phyloP scores from a whole-genome alignment of 345 rosid genomes.

The Melaleuca quinquenervia region DNA sequence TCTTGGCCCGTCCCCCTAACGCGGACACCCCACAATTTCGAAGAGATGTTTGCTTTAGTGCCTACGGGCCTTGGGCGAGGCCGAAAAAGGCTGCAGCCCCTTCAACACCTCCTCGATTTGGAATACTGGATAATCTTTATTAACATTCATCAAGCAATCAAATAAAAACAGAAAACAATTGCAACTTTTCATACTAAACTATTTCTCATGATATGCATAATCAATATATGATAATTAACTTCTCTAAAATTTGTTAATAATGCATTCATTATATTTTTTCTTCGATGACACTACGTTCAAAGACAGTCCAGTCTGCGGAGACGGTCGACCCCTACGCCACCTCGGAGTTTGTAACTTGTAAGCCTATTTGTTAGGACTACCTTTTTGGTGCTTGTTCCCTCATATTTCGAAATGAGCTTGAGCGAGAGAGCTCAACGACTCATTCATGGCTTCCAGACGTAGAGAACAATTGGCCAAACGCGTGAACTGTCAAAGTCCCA shows the following conservation, averaged over 20 bases:
- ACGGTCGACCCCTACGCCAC: not conserved
- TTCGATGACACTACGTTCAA: not conserved
- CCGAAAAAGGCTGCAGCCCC: not conserved
- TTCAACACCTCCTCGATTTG: not conserved
- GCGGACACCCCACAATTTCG: not conserved
- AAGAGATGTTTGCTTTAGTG: not conserved
- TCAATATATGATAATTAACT: not conserved
- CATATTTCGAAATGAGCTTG: not conserved
- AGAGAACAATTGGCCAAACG: not conserved
- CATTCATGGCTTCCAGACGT: not conserved
- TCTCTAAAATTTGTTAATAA: not conserved
- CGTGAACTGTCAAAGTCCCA: not conserved
- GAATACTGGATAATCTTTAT: not conserved
- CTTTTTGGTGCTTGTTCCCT: not conserved
- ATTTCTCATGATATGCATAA: not conserved
- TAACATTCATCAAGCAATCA: not conserved
- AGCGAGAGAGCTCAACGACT: not conserved
- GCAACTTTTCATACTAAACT: not conserved
- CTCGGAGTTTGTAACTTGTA: not conserved
- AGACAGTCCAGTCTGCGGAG: not conserved
- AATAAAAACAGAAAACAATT: not conserved
- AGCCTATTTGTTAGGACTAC: not conserved
- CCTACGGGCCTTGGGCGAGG: not conserved
- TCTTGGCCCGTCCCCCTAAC: not conserved
- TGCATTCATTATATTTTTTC: not conserved